These are phyloP conservation scores for Malus hybrid DNA, from an alignment of 331 rosid species.

Conservation along the genomic window DNA sequence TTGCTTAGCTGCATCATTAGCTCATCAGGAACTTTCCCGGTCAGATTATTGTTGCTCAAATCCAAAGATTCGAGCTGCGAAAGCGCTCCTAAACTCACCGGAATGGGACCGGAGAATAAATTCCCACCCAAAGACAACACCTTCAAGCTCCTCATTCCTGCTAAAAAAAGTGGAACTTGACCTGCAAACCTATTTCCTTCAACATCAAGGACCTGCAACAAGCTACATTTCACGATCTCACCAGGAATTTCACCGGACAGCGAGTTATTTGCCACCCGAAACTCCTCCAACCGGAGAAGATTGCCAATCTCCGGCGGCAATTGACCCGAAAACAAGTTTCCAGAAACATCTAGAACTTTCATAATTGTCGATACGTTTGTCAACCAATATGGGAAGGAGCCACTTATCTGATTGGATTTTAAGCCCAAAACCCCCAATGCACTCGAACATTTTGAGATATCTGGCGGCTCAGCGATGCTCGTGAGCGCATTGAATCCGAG, in stretches of 20 bases:
- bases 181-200: conserved; percentile 47
- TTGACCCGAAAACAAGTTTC: conserved; percentile 54
- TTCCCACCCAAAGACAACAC: conserved; percentile 52
- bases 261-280: conserved; percentile 40
- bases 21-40: conserved; percentile 49
- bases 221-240: conserved; percentile 45
- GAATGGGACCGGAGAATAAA: conserved; percentile 44
- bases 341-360: conserved; percentile 49
- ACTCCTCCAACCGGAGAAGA: conserved; percentile 41
- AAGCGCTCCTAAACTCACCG: conserved; percentile 41
- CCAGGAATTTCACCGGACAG: conserved; percentile 47
- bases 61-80: conserved; percentile 43
- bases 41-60: conserved; percentile 49
- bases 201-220: conserved; percentile 53
- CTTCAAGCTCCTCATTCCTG: conserved; percentile 33
- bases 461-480: conserved; percentile 45
- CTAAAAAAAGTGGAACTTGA: conserved; percentile 43
- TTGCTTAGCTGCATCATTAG: conserved; percentile 49
- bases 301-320: conserved; percentile 38
- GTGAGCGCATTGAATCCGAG: conserved; percentile 64
- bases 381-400: conserved; percentile 60
- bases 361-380: conserved; percentile 31
- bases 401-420: conserved; percentile 38
- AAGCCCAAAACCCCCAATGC: conserved; percentile 48
- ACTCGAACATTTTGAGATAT: conserved; percentile 22